Evolutionary conservation across 495 filamentous ascomycete genomes (phyloP), one percentile per base, ranked within the genome.

Genomic region (Sabuloglossum arenarium): DNA sequence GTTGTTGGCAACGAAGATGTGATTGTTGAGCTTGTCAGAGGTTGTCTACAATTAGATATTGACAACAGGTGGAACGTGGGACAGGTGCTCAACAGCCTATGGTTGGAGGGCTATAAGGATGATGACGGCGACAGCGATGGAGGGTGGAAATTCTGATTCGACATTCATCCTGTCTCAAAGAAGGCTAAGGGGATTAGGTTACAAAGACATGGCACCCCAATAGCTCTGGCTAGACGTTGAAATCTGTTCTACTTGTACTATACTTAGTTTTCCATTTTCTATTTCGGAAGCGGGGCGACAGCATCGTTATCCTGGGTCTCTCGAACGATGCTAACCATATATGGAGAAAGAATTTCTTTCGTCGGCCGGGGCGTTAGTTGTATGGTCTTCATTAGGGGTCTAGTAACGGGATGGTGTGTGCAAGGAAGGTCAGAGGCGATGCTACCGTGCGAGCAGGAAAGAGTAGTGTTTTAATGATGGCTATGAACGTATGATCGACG

Each of bases 41-140:
- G 68, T 1, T 73, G 70, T 61, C 55, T 73, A 51, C 63, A 68
- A 27, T 58, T 64, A 59, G 61, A 71, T 52, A 55, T 63, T n/a
- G 60, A 65, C 12, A 45, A 52, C 49, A 56, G 70, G 28, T 64
- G 62, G 66, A 62, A 57, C 23, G 60, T 73, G 32, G 59, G 56
- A n/a, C 63, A 69, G 12, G 59, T 66, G 5, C 57, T 59, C 37
- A 29, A 1, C 28, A 21, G 47, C 28, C 14, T n/a, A 30, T 51
- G 47, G 47, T 29, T 51, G 8, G 47, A 29, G 12, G 21, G 21
- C 5, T 51, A 23, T 16, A 29, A 27, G 21, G 45, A 49, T 3
- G 47, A 51, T 5, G 47, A 51, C 16, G 47, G 21, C 9, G 47
- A 51, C 14, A 39, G 8, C 34, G 34, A 16, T 8, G 34, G 34